Conservation (phyloP, 1,139 yeast genomes). For the Saccharomyces pastorianus region DNA sequence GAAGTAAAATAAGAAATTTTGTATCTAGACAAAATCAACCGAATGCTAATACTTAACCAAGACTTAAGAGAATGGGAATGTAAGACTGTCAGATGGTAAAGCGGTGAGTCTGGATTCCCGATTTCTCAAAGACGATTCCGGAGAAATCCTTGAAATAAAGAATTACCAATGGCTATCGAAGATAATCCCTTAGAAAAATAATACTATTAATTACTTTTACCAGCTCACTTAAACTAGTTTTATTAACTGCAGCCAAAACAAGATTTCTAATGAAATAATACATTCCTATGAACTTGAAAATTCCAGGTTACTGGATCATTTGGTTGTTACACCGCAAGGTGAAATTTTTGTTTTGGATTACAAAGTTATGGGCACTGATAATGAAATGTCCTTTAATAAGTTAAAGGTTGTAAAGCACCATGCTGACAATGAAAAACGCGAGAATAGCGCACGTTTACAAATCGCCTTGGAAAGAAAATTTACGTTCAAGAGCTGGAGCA, state of each 20-base stretch:
- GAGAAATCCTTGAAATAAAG: constrained; percentile 6
- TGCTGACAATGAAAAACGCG: no score
- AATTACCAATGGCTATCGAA: constrained; percentile 5
- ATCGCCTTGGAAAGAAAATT: no score
- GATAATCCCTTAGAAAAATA: constrained; percentile 5
- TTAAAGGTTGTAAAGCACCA: no score
- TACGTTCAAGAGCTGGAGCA: constrained; percentile 9
- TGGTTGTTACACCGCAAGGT: not conserved
- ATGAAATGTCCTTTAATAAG: not conserved
- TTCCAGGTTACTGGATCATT: constrained; percentile 1
- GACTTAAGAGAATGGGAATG: constrained; percentile 23
- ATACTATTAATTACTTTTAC: constrained; percentile 2
- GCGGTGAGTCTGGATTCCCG: constrained; percentile 13
- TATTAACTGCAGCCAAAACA: not conserved
- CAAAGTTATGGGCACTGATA: not conserved
- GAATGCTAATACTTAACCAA: constrained; percentile 22
- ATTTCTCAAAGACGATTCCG: constrained; percentile 6
- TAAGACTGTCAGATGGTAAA: constrained; percentile 24
- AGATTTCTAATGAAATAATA: not conserved
- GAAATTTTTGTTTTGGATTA: not conserved
- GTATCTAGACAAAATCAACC: constrained; percentile 18
- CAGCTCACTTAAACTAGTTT: constrained; percentile 11
- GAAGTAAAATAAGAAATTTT: constrained; percentile 20
- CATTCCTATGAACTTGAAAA: not conserved
- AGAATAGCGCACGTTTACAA: no score